These are phyloP conservation scores for Hypoxylon sp. DNA, from an alignment of 2,329 filamentous ascomycete genomes.

Conservation along the genomic window DNA sequence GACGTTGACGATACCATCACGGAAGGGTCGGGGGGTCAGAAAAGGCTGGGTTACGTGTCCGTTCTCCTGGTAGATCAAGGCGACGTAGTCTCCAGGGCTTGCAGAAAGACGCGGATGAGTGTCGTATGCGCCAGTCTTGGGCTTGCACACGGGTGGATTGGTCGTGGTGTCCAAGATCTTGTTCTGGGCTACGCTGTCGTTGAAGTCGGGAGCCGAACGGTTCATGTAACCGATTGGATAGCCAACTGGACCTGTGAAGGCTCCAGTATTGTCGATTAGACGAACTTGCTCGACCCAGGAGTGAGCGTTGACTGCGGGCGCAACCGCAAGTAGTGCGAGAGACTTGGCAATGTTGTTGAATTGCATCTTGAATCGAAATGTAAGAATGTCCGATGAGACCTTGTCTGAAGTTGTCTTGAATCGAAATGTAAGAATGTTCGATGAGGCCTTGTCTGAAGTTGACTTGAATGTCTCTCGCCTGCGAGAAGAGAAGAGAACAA, in stretches of 20 bases:
- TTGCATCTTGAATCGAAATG: constrained; percentile 39
- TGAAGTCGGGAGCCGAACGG: constrained; percentile 69
- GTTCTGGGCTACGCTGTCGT: constrained; percentile 71
- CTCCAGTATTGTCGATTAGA: constrained; percentile 80
- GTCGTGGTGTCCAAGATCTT: constrained; percentile 67
- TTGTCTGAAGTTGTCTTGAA: too few relatives aligned
- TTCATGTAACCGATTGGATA: constrained; percentile 80
- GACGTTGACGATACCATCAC: constrained; percentile 80
- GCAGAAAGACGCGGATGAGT: constrained; percentile 73
- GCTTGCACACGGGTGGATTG: constrained; percentile 69
- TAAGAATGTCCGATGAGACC: constrained; percentile 6
- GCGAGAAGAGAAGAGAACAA: constrained; percentile 42
- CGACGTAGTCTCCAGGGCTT: constrained; percentile 73
- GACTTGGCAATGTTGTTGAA: constrained; percentile 37
- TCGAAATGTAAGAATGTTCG: not conserved
- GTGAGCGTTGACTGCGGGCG: constrained; percentile 68
- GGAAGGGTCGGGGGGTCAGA: constrained; percentile 69
- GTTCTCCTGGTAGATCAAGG: constrained; percentile 80
- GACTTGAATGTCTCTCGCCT: constrained; percentile 47
- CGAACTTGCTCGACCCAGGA: constrained; percentile 86
- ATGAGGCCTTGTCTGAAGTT: constrained; percentile 30
- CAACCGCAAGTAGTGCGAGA: constrained; percentile 53
- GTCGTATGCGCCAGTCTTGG: constrained; percentile 69
- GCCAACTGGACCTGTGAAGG: constrained; percentile 78
- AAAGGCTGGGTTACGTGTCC: constrained; percentile 77